Conservation (phyloP, 495 filamentous ascomycete genomes). For the Aspergillus sclerotioniger region DNA sequence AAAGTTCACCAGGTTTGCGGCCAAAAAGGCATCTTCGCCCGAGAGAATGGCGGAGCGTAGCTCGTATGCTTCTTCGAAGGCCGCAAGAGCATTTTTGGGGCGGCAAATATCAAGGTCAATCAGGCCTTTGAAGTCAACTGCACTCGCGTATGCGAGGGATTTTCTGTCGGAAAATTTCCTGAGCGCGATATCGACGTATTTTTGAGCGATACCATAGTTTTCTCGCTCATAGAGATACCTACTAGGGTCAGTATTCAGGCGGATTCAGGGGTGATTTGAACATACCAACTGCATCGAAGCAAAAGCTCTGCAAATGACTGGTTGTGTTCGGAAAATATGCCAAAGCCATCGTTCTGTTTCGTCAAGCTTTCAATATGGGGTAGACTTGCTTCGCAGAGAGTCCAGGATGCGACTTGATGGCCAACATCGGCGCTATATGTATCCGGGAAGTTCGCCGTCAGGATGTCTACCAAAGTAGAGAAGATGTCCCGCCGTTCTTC, state of each 20-base stretch:
- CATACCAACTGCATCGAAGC: constrained; percentile 26
- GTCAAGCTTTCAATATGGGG: constrained; percentile 6
- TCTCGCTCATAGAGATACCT: constrained; percentile 35
- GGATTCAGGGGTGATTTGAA: background rate
- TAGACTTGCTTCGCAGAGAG: constrained; percentile 5
- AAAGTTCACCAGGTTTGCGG: constrained; percentile 26
- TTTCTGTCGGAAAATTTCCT: constrained; percentile 20
- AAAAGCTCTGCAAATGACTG: constrained; percentile 20
- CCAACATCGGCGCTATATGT: constrained; percentile 16
- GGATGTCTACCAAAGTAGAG: constrained; percentile 8
- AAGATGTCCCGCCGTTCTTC: constrained; percentile 8
- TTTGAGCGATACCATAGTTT: constrained; percentile 20
- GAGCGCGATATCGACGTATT: constrained; percentile 19
- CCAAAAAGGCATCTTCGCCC: constrained; percentile 19
- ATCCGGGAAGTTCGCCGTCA: constrained; percentile 10
- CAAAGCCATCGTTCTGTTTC: background rate
- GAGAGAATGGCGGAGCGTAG: constrained; percentile 16
- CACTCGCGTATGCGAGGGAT: constrained; percentile 27
- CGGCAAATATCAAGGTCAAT: constrained; percentile 25
- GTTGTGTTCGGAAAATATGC: background rate
- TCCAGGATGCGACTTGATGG: constrained; percentile 9
- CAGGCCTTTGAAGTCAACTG: constrained; percentile 27
- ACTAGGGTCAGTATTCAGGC: background rate
- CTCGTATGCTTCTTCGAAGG: constrained; percentile 22
- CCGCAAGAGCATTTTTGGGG: constrained; percentile 17